Evolutionary conservation across 345 rosid genomes (phyloP), one percentile per base, ranked within the genome.

Genomic region (Odontarrhena argentea): DNA sequence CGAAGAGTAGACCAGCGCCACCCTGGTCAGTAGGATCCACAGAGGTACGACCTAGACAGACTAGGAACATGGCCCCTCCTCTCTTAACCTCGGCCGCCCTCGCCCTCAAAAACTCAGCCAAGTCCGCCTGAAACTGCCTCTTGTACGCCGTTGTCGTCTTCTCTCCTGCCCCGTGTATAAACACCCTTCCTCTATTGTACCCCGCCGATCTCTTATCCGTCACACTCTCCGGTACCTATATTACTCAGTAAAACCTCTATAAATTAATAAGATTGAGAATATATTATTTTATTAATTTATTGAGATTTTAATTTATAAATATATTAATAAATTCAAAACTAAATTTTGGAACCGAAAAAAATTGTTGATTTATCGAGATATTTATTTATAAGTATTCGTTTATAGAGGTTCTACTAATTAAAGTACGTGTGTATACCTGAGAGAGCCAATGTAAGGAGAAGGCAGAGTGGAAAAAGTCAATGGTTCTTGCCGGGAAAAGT

Each of bases 401-500:
- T 18, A 18, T 18, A 18, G 22, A 18, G 22, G 22, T 18, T 18
- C 22, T 18, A 18, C 22, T 18, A 18, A 0, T 18, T 18, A 18
- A 18, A 6, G 52, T 60, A 40, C 22, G 35, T 48, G 37, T 38
- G 35, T 7, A 68, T 48, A 77, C 98, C 98, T 93, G 97, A 32
- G 98, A 93, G 55, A 93, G 91, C 98, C 98, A 93, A 40, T 93
- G 98, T 80, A 93, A 75, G 14, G 93, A 93, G 66, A 93, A 93
- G 8, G 97, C 91, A 1, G 98, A 93, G 77, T 93, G 94, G 65
- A 93, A 93, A 42, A 93, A 67, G 63, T 93, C 79, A 26, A 93
- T 75, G 2, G 97, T 85, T 78, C 86, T 81, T 2, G 85, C 81
- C 18, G 98, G 96, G 14, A 93, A 93, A 7, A 93, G 92, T 32